A percentile compares a stretch with the other conserved stretches of the same genome.
phyloP scores from a whole-genome alignment of 2,329 filamentous ascomycete species.

The Davidsoniella neocaledoniae region DNA sequence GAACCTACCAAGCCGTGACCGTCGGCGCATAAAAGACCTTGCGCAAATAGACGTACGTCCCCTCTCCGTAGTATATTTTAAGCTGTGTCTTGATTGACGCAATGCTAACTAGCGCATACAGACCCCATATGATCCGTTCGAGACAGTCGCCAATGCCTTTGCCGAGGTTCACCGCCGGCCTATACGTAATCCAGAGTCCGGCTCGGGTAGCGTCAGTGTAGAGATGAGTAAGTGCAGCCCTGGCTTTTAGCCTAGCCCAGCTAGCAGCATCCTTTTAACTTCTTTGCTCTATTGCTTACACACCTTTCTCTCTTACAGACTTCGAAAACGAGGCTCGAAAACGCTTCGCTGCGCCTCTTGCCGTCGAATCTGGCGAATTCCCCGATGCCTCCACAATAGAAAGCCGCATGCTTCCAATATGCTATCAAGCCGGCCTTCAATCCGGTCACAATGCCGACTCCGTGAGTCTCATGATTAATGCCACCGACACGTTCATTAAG shows the following conservation, averaged over 20 bases:
- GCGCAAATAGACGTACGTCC: constrained; percentile 40
- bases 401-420: constrained; percentile 49
- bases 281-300: neutral
- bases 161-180: constrained; percentile 31
- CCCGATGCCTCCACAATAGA: constrained; percentile 48
- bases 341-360: constrained; percentile 45
- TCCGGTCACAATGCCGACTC: constrained; percentile 43
- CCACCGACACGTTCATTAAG: constrained; percentile 51
- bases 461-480: constrained; percentile 46
- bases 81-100: neutral
- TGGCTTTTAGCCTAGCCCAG: neutral
- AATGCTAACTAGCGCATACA: constrained; percentile 7
- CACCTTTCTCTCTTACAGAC: constrained; percentile 25
- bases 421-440: constrained; percentile 46
- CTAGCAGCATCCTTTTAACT: neutral
- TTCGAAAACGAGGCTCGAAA: constrained; percentile 52
- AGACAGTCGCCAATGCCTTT: constrained; percentile 35
- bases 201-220: constrained; percentile 52
- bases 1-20: constrained; percentile 49
- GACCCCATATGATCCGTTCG: constrained; percentile 33
- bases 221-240: constrained; percentile 46
- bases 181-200: constrained; percentile 38
- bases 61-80: neutral
- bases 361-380: constrained; percentile 52
- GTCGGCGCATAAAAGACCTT: constrained; percentile 50